Conservation (phyloP, 495 filamentous ascomycete species). For the Trypethelium eluteriae region DNA sequence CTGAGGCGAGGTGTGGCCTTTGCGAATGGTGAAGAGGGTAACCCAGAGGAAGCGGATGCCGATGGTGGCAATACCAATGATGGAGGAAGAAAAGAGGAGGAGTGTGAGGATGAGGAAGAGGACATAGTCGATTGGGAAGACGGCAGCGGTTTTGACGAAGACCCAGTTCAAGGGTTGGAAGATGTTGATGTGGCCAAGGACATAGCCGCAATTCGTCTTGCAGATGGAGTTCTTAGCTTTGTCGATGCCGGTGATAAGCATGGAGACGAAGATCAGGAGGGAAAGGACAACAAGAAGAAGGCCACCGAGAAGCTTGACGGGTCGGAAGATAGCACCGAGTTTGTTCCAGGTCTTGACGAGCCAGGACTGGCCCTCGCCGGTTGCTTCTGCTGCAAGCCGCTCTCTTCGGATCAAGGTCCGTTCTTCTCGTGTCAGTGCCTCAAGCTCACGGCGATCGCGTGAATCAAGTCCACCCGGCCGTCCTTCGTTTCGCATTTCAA, state of each 20-base stretch:
- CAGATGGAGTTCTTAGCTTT: slow-evolving; percentile 92
- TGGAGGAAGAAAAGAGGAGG: slow-evolving; percentile 75
- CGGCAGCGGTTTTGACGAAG: slow-evolving; percentile 69
- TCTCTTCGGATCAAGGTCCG: slow-evolving; percentile 84
- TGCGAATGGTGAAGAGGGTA: slow-evolving; percentile 78
- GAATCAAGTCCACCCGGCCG: slow-evolving; percentile 63
- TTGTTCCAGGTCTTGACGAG: slow-evolving; percentile 68
- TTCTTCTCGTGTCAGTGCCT: slow-evolving; percentile 80
- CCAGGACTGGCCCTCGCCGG: slow-evolving; percentile 61
- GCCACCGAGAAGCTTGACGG: slow-evolving; percentile 79
- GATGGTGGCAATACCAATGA: slow-evolving; percentile 74
- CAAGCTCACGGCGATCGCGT: slow-evolving; percentile 82
- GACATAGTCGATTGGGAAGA: slow-evolving; percentile 88
- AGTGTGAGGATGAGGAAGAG: slow-evolving; percentile 76
- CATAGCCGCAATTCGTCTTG: slow-evolving; percentile 84
- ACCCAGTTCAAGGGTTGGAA: slow-evolving; percentile 94
- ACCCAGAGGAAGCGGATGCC: slow-evolving; percentile 97
- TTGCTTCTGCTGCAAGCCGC: slow-evolving; percentile 72
- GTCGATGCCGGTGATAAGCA: slow-evolving; percentile 93
- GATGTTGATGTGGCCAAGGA: slow-evolving; percentile 81
- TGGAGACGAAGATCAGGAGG: slow-evolving; percentile 73
- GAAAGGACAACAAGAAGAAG: slow-evolving; percentile 64
- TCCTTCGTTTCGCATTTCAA: slow-evolving; percentile 78
- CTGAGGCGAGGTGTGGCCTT: slow-evolving; percentile 82
- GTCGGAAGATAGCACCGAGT: slow-evolving; percentile 66